Conservation (phyloP, 441 rosid genomes). For the Omphalea diandra region DNA sequence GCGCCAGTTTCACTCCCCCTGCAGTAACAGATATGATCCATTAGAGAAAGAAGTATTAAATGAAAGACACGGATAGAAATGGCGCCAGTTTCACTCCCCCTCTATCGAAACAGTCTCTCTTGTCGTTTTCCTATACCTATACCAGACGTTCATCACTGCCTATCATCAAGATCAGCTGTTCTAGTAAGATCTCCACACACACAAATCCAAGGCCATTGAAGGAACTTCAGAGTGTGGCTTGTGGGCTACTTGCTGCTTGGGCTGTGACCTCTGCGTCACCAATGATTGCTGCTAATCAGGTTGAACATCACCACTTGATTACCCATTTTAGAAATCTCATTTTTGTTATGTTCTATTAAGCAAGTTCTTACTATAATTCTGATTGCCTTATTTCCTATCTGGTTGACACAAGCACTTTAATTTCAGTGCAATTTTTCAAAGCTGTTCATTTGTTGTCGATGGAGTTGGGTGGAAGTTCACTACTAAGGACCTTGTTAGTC, state of each 20-base stretch:
- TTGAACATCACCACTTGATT: slow-evolving; percentile 21
- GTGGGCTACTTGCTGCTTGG: slow-evolving; percentile 69
- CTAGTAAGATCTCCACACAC: slow-evolving; percentile 26
- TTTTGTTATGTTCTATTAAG: background rate
- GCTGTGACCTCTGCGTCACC: slow-evolving; percentile 72
- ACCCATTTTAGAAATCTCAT: background rate
- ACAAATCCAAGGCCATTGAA: slow-evolving; percentile 31
- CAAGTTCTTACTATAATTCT: background rate
- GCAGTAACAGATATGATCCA: too few relatives aligned
- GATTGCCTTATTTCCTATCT: too few relatives aligned
- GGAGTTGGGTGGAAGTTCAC: background rate
- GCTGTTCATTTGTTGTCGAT: too few relatives aligned
- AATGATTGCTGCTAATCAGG: slow-evolving; percentile 82
- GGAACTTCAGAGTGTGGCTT: slow-evolving; percentile 53
- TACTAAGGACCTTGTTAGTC: background rate
- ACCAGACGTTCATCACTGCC: slow-evolving; percentile 41
- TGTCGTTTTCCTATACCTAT: slow-evolving; percentile 21
- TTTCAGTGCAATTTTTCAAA: too few relatives aligned
- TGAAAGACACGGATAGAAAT: slow-evolving; percentile 13
- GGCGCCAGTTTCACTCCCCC: slow-evolving; percentile 43
- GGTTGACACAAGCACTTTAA: too few relatives aligned
- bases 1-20: slow-evolving; percentile 41
- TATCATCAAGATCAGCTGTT: slow-evolving; percentile 33
- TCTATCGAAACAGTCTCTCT: slow-evolving; percentile 28
- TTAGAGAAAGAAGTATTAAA: too few relatives aligned